Percentiles rank a stretch among this genome's conserved stretches.
phyloP scores from a whole-genome alignment of 495 filamentous ascomycete species.

The Aspergillus asperescens region DNA sequence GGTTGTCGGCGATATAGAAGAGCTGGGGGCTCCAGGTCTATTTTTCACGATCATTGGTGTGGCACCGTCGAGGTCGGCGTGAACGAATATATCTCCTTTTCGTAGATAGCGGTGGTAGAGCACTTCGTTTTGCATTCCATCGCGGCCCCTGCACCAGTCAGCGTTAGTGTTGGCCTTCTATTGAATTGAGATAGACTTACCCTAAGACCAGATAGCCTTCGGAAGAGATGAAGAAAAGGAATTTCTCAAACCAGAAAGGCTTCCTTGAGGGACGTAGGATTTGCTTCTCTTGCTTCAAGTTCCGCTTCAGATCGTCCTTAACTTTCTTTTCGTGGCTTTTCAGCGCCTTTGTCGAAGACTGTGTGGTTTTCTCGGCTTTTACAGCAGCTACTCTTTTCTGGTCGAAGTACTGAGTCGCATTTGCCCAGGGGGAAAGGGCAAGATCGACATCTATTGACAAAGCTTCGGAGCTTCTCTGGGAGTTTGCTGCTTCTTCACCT shows the following conservation, averaged over 20 bases:
- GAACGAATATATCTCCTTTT: constrained; percentile 86
- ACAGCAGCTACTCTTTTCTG: constrained; percentile 76
- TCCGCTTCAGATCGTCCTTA: constrained; percentile 73
- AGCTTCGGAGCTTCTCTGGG: constrained; percentile 27
- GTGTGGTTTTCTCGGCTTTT: constrained; percentile 79
- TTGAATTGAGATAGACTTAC: constrained; percentile 22
- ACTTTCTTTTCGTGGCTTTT: constrained; percentile 90
- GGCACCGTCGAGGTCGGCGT: constrained; percentile 85
- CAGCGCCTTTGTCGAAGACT: constrained; percentile 77
- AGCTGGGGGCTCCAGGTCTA: constrained; percentile 62
- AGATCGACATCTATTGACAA: constrained; percentile 82
- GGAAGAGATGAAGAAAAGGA: constrained; percentile 87
- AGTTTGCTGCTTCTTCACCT: constrained; percentile 27
- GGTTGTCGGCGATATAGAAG: constrained; percentile 86
- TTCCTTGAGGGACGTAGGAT: constrained; percentile 75
- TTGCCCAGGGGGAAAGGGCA: constrained; percentile 72
- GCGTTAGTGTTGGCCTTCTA: constrained; percentile 1
- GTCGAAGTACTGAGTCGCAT: constrained; percentile 86
- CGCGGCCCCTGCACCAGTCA: constrained; percentile 55
- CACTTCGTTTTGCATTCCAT: constrained; percentile 86
- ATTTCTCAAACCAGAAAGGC: constrained; percentile 95
- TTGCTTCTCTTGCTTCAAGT: constrained; percentile 87
- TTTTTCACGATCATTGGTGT: constrained; percentile 83
- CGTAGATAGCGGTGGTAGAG: constrained; percentile 78
- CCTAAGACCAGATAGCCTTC: constrained; percentile 89